These are phyloP conservation scores for Exsudoporus floridanus DNA, from an alignment of 1,284 basidiomycete genomes.

Conservation along the genomic window DNA sequence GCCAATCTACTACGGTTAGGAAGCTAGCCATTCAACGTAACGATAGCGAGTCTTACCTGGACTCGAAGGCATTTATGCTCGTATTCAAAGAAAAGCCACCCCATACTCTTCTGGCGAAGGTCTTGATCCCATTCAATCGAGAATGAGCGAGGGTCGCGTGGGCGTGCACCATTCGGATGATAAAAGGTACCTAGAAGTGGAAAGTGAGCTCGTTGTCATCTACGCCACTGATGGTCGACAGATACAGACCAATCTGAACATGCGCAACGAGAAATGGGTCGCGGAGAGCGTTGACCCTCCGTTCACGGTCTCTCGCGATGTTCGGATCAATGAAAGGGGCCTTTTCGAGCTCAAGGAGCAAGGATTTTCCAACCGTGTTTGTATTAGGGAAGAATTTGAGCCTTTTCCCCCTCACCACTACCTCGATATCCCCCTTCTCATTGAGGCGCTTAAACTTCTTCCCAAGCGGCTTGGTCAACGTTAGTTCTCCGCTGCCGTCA, in stretches of 20 bases:
- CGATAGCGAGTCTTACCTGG: conserved; percentile 39
- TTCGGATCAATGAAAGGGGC: conserved; percentile 62
- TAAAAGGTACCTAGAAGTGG: conserved; percentile 33
- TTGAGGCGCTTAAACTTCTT: conserved; percentile 48
- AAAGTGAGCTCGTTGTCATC: not conserved
- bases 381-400: conserved; percentile 28
- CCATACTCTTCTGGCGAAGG: conserved; percentile 44
- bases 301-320: conserved; percentile 52
- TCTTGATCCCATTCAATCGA: conserved; percentile 62
- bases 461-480: conserved; percentile 42
- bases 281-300: conserved; percentile 46
- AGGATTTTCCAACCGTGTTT: conserved; percentile 19
- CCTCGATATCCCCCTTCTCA: conserved; percentile 34
- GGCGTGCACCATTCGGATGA: conserved; percentile 29
- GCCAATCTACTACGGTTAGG: conserved; percentile 46
- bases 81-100: conserved; percentile 60
- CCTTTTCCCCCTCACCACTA: conserved; percentile 40
- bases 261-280: conserved; percentile 51
- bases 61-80: conserved; percentile 63
- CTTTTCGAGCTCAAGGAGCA: conserved; percentile 47
- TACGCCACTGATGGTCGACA: conserved; percentile 9
- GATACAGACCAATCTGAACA: conserved; percentile 59
- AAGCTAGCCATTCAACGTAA: not conserved
- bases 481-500: conserved; percentile 54
- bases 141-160: conserved; percentile 49